phyloP scores from a whole-genome alignment of 1,284 basidiomycete genomes.

The Marasmius oreades region DNA sequence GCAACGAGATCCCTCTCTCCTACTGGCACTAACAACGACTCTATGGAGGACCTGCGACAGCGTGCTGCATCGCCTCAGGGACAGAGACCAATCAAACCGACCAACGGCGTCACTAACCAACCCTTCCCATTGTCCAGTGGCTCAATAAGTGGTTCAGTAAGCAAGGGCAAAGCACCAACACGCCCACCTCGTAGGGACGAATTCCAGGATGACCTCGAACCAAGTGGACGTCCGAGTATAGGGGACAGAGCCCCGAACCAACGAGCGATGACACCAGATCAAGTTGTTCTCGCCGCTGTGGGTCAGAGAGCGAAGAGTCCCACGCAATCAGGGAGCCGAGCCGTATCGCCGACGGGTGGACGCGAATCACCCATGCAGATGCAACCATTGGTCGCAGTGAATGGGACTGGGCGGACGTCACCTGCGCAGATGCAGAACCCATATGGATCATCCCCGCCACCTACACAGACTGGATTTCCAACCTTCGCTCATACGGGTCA shows the following conservation, averaged over 20 bases:
- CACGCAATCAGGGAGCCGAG: constrained; percentile 40
- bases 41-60: neutral
- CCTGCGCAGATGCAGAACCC: constrained; percentile 60
- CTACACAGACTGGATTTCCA: constrained; percentile 26
- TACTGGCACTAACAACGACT: constrained; percentile 20
- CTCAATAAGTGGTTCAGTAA: neutral
- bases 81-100: neutral
- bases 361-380: neutral
- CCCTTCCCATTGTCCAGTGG: neutral
- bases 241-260: constrained; percentile 34
- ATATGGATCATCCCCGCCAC: constrained; percentile 34
- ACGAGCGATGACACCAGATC: constrained; percentile 33
- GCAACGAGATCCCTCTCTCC: constrained; percentile 20
- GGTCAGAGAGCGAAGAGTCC: constrained; percentile 59
- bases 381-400: constrained; percentile 45
- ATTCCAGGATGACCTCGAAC: constrained; percentile 42
- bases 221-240: constrained; percentile 48
- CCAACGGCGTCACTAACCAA: constrained; percentile 11
- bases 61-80: neutral
- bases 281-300: constrained; percentile 2
- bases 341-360: constrained; percentile 52
- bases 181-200: constrained; percentile 54
- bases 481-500: constrained; percentile 24
- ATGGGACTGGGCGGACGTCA: constrained; percentile 58
- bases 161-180: constrained; percentile 51